Percentiles rank a stretch among this genome's conserved stretches.
phyloP scores from a whole-genome alignment of 441 rosid genomes.

The Arabidopsis hybrid region DNA sequence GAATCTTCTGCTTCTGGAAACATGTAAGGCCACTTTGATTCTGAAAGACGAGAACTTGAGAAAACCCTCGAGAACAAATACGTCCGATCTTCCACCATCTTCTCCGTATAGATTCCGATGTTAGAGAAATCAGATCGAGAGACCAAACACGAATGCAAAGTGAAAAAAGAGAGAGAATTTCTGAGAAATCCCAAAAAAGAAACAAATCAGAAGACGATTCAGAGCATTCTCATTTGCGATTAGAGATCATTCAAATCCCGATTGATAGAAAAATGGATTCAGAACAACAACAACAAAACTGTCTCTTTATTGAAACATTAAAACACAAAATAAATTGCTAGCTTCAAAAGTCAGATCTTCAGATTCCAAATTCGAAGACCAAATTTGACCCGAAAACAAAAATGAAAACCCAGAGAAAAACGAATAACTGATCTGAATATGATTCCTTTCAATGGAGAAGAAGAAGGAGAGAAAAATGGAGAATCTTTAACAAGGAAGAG shows the following conservation, averaged over 20 bases:
- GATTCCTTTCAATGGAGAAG: constrained; percentile 20
- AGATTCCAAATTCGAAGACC: constrained; percentile 35
- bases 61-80: constrained; percentile 64
- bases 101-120: constrained; percentile 31
- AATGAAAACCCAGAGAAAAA: constrained; percentile 23
- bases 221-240: constrained; percentile 21
- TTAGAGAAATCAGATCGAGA: constrained; percentile 19
- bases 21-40: constrained; percentile 74
- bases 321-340: constrained; percentile 9
- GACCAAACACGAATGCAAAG: constrained; percentile 17
- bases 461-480: background rate
- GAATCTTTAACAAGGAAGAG: constrained; percentile 16
- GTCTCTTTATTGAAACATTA: background rate
- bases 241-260: constrained; percentile 13
- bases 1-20: constrained; percentile 32
- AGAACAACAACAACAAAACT: background rate
- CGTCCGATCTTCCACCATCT: constrained; percentile 82
- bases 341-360: constrained; percentile 50
- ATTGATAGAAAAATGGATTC: constrained; percentile 14
- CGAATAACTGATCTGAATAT: constrained; percentile 47
- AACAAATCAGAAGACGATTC: constrained; percentile 3
- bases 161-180: background rate
- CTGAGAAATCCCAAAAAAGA: background rate
- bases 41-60: constrained; percentile 72
- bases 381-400: background rate